phyloP scores from a whole-genome alignment of 2,329 filamentous ascomycete genomes.

The Fusarium azukiicola region DNA sequence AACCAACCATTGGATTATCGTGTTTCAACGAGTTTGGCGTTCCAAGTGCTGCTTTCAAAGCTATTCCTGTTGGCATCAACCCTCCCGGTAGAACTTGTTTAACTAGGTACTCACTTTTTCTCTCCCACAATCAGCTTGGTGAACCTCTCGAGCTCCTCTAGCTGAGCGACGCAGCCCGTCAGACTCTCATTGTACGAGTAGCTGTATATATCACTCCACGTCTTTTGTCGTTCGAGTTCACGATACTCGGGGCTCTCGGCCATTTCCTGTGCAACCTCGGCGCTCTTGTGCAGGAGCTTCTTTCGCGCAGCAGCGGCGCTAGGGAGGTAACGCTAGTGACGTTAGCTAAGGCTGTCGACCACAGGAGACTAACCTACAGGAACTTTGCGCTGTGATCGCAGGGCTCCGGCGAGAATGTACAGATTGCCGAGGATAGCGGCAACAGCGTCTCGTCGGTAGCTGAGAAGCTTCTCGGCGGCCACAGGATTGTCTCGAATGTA shows the following conservation, averaged over 20 bases:
- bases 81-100: not conserved
- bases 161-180: slow-evolving; percentile 75
- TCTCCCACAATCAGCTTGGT: slow-evolving; percentile 80
- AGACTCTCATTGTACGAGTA: slow-evolving; percentile 76
- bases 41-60: slow-evolving; percentile 57
- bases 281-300: slow-evolving; percentile 73
- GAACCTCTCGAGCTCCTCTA: slow-evolving; percentile 76
- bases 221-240: slow-evolving; percentile 62
- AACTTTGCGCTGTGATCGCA: slow-evolving; percentile 72
- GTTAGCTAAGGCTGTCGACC: not conserved
- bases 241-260: slow-evolving; percentile 43
- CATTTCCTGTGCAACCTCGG: slow-evolving; percentile 67
- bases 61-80: slow-evolving; percentile 49
- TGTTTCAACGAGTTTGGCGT: slow-evolving; percentile 45
- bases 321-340: slow-evolving; percentile 72
- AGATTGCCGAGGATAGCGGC: slow-evolving; percentile 78
- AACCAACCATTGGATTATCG: slow-evolving; percentile 3
- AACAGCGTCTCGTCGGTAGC: slow-evolving; percentile 76
- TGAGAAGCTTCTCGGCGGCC: slow-evolving; percentile 71
- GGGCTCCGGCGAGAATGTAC: slow-evolving; percentile 77
- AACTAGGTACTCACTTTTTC: slow-evolving; percentile 62
- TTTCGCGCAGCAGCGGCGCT: slow-evolving; percentile 76
- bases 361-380: slow-evolving; percentile 61
- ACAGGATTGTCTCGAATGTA: slow-evolving; percentile 72
- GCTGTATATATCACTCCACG: slow-evolving; percentile 79